phyloP scores from a whole-genome alignment of 495 filamentous ascomycete species.

The Neurospora sp. region DNA sequence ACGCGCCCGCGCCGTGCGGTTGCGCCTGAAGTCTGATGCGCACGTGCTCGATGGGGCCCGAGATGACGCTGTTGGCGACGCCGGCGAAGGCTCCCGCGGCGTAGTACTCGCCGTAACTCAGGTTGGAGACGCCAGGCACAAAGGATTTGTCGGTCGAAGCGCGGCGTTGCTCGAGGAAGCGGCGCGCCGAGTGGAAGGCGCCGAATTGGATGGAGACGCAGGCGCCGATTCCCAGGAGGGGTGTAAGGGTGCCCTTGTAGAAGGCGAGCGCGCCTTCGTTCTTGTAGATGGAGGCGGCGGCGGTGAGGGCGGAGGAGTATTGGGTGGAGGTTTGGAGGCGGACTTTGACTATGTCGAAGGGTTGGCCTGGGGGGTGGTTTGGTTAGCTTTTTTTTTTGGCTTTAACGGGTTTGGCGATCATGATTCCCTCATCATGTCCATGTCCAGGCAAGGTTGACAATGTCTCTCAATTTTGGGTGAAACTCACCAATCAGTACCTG shows the following conservation, averaged over 20 bases:
- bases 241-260: conserved; percentile 98
- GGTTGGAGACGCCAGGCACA: conserved; percentile 17
- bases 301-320: conserved; percentile 70
- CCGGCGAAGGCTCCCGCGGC: conserved; percentile 85
- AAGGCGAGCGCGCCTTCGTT: conserved; percentile 86
- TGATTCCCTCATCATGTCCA: not conserved
- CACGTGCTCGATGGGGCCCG: conserved; percentile 91
- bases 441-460: too few species aligned
- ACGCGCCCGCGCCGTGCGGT: conserved; percentile 61
- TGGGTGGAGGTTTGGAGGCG: conserved; percentile 80
- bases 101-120: conserved; percentile 81
- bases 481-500: conserved; percentile 87
- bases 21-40: conserved; percentile 97
- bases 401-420: not conserved
- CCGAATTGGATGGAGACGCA: conserved; percentile 98
- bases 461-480: not conserved
- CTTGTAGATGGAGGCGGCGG: conserved; percentile 71
- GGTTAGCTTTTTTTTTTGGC: not conserved
- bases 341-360: conserved; percentile 98
- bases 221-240: conserved; percentile 89
- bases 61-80: conserved; percentile 79
- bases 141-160: conserved; percentile 16
- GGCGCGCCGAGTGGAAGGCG: conserved; percentile 86
- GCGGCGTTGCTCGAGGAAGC: conserved; percentile 70
- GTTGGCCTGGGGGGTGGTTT: conserved; percentile 58